Conservation (phyloP, 768 basidiomycete genomes). For the Clavaria fumosa region DNA sequence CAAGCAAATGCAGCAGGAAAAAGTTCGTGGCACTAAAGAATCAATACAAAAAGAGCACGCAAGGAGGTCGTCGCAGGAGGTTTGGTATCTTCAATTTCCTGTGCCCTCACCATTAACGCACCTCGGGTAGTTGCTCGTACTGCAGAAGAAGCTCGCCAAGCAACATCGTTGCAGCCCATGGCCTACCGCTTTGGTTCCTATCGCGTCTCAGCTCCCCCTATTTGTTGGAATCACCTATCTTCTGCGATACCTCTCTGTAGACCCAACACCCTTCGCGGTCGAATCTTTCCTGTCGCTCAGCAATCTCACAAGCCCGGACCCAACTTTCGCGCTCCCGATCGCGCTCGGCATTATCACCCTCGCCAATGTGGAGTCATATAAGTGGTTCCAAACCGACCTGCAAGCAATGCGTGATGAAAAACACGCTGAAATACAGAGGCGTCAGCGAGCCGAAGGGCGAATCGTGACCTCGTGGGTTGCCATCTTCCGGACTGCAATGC, state of each 20-base stretch:
- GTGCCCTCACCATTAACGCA: not conserved
- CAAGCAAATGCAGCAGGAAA: slow-evolving; percentile 38
- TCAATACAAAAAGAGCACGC: slow-evolving; percentile 32
- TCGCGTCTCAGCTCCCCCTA: slow-evolving; percentile 53
- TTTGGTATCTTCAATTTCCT: slow-evolving; percentile 15
- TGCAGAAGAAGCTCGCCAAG: slow-evolving; percentile 43
- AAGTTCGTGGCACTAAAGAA: slow-evolving; percentile 39
- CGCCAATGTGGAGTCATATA: slow-evolving; percentile 65
- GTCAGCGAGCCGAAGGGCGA: slow-evolving; percentile 27
- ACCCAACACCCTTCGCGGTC: slow-evolving; percentile 55
- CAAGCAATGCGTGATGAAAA: slow-evolving; percentile 32
- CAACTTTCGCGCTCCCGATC: slow-evolving; percentile 55
- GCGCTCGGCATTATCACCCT: slow-evolving; percentile 57
- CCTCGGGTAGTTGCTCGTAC: slow-evolving; percentile 30
- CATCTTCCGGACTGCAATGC: too few relatives aligned
- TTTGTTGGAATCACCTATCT: slow-evolving; percentile 53
- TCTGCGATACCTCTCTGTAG: slow-evolving; percentile 36
- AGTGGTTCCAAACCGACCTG: slow-evolving; percentile 55
- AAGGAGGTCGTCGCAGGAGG: slow-evolving; percentile 32
- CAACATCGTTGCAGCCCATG: slow-evolving; percentile 42
- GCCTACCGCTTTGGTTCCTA: slow-evolving; percentile 42
- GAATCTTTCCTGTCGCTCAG: slow-evolving; percentile 67
- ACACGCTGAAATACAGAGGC: slow-evolving; percentile 31
- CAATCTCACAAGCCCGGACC: slow-evolving; percentile 54
- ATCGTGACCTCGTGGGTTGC: slow-evolving; percentile 28